These are phyloP conservation scores for Suillus fuscotomentosus DNA, from an alignment of 768 basidiomycete genomes.

Conservation along the genomic window DNA sequence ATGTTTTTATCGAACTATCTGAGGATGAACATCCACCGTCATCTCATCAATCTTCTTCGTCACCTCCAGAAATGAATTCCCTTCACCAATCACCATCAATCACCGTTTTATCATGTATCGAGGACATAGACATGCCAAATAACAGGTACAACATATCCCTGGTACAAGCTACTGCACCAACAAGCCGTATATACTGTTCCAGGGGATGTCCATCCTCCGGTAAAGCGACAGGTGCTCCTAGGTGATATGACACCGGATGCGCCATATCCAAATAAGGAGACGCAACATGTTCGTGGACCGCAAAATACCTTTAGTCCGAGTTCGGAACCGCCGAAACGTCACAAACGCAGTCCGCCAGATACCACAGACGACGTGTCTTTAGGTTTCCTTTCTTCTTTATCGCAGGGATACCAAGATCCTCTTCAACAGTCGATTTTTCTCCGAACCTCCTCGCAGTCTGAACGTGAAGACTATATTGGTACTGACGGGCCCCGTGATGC, in stretches of 20 bases:
- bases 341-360: not conserved
- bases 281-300: constrained; percentile 62
- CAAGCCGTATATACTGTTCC: not conserved
- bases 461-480: constrained; percentile 3
- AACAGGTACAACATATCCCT: not conserved
- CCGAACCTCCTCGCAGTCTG: constrained; percentile 1
- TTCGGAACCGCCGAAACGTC: constrained; percentile 12
- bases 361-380: constrained; percentile 8
- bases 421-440: not conserved
- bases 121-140: not conserved
- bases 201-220: not conserved
- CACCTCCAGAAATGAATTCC: not conserved
- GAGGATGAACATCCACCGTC: constrained; percentile 15
- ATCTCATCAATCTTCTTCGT: constrained; percentile 6
- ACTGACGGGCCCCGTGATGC: constrained; percentile 17
- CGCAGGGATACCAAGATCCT: not conserved
- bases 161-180: no score
- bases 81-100: not conserved
- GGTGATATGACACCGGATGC: constrained; percentile 16
- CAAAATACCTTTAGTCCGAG: constrained; percentile 39
- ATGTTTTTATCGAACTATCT: constrained; percentile 7
- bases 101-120: not conserved
- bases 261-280: constrained; percentile 48
- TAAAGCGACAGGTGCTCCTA: not conserved
- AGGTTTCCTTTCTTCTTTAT: constrained; percentile 18